A percentile compares a stretch with the other conserved stretches of the same genome.
Evolutionary conservation across 1,284 basidiomycete species (phyloP).

Genomic region (Marasmius tenuissimus): DNA sequence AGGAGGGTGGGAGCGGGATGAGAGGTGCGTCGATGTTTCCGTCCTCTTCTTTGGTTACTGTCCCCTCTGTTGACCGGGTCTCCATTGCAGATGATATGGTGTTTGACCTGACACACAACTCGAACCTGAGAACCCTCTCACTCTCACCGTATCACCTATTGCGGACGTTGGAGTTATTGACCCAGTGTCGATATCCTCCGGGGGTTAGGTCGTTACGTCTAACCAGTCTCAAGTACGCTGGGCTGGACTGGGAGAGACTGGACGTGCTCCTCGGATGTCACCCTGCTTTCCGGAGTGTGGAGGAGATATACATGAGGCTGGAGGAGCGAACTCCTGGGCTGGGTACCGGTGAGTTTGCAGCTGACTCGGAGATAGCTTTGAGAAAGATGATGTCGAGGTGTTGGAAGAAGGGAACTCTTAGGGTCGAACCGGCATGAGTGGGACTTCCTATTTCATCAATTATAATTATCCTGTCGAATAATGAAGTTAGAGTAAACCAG

Average conservation of each 20-base stretch:
- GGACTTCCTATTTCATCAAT: too few relatives aligned
- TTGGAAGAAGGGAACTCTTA: not conserved
- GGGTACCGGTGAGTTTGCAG: not conserved
- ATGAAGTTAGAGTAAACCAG: too few relatives aligned
- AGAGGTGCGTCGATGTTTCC: not conserved
- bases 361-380: not conserved
- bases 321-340: not conserved
- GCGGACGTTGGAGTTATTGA: not conserved
- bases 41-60: not conserved
- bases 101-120: not conserved
- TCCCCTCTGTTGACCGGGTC: not conserved
- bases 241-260: not conserved
- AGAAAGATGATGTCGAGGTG: not conserved
- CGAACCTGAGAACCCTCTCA: not conserved
- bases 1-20: not conserved
- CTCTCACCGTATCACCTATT: not conserved
- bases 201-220: not conserved
- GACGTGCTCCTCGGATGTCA: not conserved
- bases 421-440: not conserved
- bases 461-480: too few relatives aligned
- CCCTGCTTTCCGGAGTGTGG: not conserved
- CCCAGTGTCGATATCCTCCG: not conserved
- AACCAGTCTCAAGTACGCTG: not conserved
- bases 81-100: not conserved
- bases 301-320: not conserved